Percentiles rank a stretch among this genome's conserved stretches.
phyloP scores from a whole-genome alignment of 148 eudicot genomes.

The Nyssa sinensis region DNA sequence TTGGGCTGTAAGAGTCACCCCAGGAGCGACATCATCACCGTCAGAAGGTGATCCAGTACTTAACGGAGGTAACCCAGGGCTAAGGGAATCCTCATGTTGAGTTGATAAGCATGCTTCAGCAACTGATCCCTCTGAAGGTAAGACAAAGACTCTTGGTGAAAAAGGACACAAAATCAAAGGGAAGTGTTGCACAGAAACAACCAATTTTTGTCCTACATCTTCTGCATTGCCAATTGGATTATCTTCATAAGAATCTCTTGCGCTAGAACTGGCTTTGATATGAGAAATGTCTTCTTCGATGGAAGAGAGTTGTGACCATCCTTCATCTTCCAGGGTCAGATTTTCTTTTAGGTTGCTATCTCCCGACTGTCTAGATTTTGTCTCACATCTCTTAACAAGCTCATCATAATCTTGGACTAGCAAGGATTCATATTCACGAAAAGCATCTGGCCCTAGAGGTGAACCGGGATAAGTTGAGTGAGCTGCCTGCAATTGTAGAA shows the following conservation, averaged over 20 bases:
- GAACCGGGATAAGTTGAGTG: conserved; percentile 96
- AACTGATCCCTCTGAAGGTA: conserved; percentile 95
- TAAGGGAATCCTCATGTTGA: conserved; percentile 68
- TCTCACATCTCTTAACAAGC: conserved; percentile 45
- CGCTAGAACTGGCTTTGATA: conserved; percentile 34
- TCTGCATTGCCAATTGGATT: conserved; percentile 28
- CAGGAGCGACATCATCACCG: conserved; percentile 74
- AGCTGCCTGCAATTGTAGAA: conserved; percentile 54
- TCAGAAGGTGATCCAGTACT: conserved; percentile 65
- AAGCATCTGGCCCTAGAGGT: conserved; percentile 97
- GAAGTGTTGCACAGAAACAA: conserved; percentile 79
- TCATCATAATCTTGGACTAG: conserved; percentile 92
- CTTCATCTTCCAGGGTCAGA: conserved; percentile 46
- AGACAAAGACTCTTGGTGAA: conserved; percentile 80
- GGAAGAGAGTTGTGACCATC: conserved; percentile 54
- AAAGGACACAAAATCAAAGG: conserved; percentile 88
- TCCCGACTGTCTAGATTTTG: conserved; percentile 20
- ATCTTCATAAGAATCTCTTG: conserved; percentile 35
- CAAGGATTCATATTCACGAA: conserved; percentile 83
- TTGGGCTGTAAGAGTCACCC: conserved; percentile 87
- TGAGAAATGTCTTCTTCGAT: conserved; percentile 49
- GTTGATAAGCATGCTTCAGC: conserved; percentile 76
- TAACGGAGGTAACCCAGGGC: conserved; percentile 89
- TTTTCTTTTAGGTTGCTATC: conserved; percentile 30
- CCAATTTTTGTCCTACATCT: conserved; percentile 38